Evolutionary conservation across 805 yeast genomes (phyloP).

Genomic region (Pichia insulana): DNA sequence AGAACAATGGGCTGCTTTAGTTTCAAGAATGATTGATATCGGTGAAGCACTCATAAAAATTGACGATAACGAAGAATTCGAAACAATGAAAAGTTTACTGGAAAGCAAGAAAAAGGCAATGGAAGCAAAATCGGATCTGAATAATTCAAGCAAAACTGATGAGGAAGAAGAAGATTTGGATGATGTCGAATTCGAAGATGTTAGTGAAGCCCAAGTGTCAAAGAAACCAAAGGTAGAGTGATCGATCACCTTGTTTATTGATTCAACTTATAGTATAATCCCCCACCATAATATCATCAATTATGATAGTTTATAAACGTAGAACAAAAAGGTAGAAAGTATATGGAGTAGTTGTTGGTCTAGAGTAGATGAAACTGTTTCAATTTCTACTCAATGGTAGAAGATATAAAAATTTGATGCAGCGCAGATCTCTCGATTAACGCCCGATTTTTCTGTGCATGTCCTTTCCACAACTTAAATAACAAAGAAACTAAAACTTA

Average conservation of each 20-base stretch:
- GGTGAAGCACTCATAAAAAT: conserved; percentile 37
- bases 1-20: conserved; percentile 43
- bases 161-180: conserved; percentile 16
- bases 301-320: no score
- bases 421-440: no score
- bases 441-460: no score
- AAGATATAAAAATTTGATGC: no score
- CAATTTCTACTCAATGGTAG: no score
- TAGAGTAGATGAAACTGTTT: no score
- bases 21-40: conserved; percentile 39
- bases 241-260: background rate
- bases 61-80: conserved; percentile 23
- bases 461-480: no score
- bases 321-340: no score
- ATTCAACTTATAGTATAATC: no score
- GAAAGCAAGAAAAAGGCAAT: conserved; percentile 5
- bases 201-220: conserved; percentile 12
- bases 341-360: no score
- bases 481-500: no score
- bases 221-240: background rate
- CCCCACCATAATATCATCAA: no score
- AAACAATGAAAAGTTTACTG: conserved; percentile 10
- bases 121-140: background rate
- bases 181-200: conserved; percentile 16
- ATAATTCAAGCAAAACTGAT: conserved; percentile 1